These are phyloP conservation scores for Ogataea trehalophila DNA, from an alignment of 805 yeast genomes.

Conservation along the genomic window DNA sequence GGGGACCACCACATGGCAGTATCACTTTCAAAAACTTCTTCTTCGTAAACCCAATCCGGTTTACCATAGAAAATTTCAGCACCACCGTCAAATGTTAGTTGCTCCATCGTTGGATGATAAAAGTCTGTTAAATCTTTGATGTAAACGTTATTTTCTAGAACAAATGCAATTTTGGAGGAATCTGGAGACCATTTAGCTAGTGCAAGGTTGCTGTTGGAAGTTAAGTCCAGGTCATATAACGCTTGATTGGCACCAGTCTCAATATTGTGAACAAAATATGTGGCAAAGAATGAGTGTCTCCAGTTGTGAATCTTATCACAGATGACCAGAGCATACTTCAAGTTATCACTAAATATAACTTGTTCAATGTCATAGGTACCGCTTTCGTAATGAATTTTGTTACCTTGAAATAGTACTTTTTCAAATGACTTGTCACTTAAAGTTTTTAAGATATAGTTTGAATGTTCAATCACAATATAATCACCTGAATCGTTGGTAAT, in stretches of 20 bases:
- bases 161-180: conserved; percentile 61
- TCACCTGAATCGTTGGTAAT: conserved; percentile 57
- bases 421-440: conserved; percentile 41
- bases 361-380: conserved; percentile 42
- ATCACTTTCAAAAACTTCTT: conserved; percentile 72
- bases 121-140: conserved; percentile 35
- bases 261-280: conserved; percentile 58
- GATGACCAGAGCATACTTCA: conserved; percentile 51
- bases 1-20: conserved; percentile 88
- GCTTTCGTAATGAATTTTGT: conserved; percentile 37
- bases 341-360: conserved; percentile 63
- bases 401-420: conserved; percentile 45
- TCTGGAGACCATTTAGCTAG: conserved; percentile 72
- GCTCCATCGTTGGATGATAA: conserved; percentile 28
- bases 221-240: conserved; percentile 15
- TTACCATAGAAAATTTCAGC: conserved; percentile 73
- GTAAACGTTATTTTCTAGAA: conserved; percentile 65
- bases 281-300: conserved; percentile 66
- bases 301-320: conserved; percentile 61
- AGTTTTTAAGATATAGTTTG: conserved; percentile 53
- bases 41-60: conserved; percentile 95
- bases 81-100: conserved; percentile 68
- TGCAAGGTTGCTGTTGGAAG: conserved; percentile 30
- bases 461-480: conserved; percentile 46
- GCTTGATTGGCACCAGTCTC: conserved; percentile 23